Percentiles rank a stretch among this genome's conserved stretches.
Conservation (phyloP, 73 alveolate genomes). For the Symbiodinium natans region DNA sequence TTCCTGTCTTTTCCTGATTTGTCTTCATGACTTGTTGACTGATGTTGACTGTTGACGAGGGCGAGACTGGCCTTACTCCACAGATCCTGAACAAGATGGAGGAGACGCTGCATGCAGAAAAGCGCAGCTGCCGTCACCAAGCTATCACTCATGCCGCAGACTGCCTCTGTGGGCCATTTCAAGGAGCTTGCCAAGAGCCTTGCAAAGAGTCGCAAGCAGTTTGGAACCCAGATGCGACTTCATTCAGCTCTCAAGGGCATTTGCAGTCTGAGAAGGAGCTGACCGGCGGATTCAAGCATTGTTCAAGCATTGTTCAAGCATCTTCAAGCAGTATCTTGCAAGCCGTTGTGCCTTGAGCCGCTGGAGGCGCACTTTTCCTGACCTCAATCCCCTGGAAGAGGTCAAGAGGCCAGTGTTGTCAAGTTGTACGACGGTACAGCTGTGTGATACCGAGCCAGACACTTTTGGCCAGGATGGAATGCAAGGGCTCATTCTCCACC, state of each 20-base stretch:
- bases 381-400: conserved; percentile 70
- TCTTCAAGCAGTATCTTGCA: no score
- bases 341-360: no score
- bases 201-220: conserved; percentile 87
- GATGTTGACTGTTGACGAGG: not conserved
- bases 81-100: conserved; percentile 79
- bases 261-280: no score
- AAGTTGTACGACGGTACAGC: not conserved
- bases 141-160: no score
- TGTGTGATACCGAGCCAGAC: not conserved
- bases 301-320: no score
- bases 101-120: not conserved
- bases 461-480: conserved; percentile 24
- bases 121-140: not conserved
- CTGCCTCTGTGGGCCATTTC: not conserved
- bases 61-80: conserved; percentile 77
- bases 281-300: no score
- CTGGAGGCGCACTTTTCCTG: conserved; percentile 68
- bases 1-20: not conserved
- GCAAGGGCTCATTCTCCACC: conserved; percentile 33
- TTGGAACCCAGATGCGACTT: conserved; percentile 23
- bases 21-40: not conserved
- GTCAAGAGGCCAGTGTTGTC: conserved; percentile 32
- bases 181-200: conserved; percentile 31
- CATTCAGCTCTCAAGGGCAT: no score